A percentile compares a stretch with the other conserved stretches of the same genome.
Evolutionary conservation across 352 stramenopile genomes (phyloP).

Genomic region (Globisporangium acanthophoron): DNA sequence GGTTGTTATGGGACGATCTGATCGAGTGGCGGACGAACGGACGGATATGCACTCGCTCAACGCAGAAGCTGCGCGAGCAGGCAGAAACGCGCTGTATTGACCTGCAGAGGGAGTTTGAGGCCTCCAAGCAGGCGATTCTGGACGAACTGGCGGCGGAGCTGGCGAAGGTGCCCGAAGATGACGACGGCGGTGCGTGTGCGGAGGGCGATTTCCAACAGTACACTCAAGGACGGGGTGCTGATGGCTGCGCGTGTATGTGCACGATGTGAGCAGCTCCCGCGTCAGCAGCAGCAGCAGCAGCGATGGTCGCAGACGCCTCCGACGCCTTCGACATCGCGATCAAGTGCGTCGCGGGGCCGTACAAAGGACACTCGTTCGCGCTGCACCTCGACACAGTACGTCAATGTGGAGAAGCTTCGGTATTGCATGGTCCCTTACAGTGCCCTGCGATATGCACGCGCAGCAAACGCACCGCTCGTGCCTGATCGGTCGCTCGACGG

Average conservation of each 20-base stretch:
- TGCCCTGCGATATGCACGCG: not conserved
- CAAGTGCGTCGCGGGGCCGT: constrained; percentile 43
- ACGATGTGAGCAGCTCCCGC: not conserved
- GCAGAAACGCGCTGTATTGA: constrained; percentile 37
- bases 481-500: constrained; percentile 72
- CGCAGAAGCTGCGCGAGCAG: constrained; percentile 56
- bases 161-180: constrained; percentile 37
- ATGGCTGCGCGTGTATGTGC: not conserved
- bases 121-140: constrained; percentile 49
- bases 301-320: constrained; percentile 13
- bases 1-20: not conserved
- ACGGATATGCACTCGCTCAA: not conserved
- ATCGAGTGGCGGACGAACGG: not conserved
- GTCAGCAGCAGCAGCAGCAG: constrained; percentile 11
- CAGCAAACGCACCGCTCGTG: constrained; percentile 49
- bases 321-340: constrained; percentile 48
- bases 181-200: not conserved
- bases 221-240: not conserved
- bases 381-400: constrained; percentile 54
- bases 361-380: constrained; percentile 52
- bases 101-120: constrained; percentile 42
- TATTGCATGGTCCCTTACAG: too few species aligned
- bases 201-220: too few species aligned
- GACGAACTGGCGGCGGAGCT: constrained; percentile 56
- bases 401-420: not conserved